Base-by-base conservation (phyloP, 1,284 basidiomycete species). In the Marasmius tenuissimus region DNA sequence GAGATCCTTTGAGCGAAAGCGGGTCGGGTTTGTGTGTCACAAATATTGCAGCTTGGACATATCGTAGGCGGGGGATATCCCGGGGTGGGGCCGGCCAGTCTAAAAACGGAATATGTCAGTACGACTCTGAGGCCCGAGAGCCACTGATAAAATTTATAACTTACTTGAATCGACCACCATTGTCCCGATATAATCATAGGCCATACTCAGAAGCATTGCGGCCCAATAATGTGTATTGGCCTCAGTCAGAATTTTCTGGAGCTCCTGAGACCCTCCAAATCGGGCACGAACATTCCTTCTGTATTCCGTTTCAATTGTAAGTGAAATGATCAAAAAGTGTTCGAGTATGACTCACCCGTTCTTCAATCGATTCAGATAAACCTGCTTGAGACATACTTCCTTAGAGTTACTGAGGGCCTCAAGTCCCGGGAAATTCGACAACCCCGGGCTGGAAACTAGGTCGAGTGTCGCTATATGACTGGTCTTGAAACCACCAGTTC, bases 171-270 rank as follows among this genome's bases (percentile, higher is more conserved):
- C 8, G 12, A 11, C 18, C 33, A 22, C 14, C 40, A 38, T 27
- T 42, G 16, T 10, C 27, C 54, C 59, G 20, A 60, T 54, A 38
- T 54, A 60, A n/a, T 34, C 39, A 47, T 60, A 55, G 1, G 39
- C 37, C 22, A 60, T 34, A 3, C 48, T 34, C 37, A 60, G 34
- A 4, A 60, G 34, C 38, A 51, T 51, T 11, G 33, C 33, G 34
- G 51, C 52, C 38, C 52, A 55, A 16, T 52, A 52, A 33, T 59
- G 58, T 16, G 53, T 20, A 35, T 53, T 59, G 10, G 58, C 58
- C 37, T 59, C 59, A 34, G 27, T 34, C 20, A 60, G 18, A 2
- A 34, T 48, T 27, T 39, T 39, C 9, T 47, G 14, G 5, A n/a
- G 52, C 34, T 60, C 40, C 10, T 33, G 4, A 3, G 22, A 9